Conservation (phyloP, 352 stramenopile species). For the Phytophthora vignae region DNA sequence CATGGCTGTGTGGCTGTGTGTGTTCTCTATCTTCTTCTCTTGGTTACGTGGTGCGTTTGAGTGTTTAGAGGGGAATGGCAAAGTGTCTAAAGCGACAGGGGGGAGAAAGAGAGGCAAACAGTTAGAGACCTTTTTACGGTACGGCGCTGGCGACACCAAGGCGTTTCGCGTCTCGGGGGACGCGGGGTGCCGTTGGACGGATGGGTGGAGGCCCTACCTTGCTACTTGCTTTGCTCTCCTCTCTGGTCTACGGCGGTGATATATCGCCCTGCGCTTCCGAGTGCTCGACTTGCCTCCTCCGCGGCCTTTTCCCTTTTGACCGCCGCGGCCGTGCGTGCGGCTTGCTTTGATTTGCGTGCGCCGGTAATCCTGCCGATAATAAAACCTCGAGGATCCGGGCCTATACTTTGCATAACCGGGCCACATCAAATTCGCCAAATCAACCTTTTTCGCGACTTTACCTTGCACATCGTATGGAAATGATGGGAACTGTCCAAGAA, state of each 20-base stretch:
- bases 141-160: neutral
- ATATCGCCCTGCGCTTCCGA: neutral
- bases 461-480: no score
- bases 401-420: neutral
- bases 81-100: constrained; percentile 38
- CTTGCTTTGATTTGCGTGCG: constrained; percentile 32
- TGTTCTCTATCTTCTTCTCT: no score
- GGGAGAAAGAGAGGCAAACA: neutral
- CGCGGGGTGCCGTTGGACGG: constrained; percentile 25
- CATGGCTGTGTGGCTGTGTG: constrained; percentile 42
- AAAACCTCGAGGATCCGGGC: constrained; percentile 23
- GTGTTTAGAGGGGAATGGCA: constrained; percentile 6
- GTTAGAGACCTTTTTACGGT: constrained; percentile 28
- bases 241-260: no score
- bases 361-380: constrained; percentile 11
- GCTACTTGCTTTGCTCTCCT: neutral
- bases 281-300: constrained; percentile 31
- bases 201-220: constrained; percentile 24
- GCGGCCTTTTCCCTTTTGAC: constrained; percentile 43
- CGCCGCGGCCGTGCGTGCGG: neutral
- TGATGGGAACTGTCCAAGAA: no score
- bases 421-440: neutral
- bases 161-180: constrained; percentile 22
- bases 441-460: no score
- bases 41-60: neutral